phyloP scores from a whole-genome alignment of 805 yeast genomes.

The Candida railenensis region DNA sequence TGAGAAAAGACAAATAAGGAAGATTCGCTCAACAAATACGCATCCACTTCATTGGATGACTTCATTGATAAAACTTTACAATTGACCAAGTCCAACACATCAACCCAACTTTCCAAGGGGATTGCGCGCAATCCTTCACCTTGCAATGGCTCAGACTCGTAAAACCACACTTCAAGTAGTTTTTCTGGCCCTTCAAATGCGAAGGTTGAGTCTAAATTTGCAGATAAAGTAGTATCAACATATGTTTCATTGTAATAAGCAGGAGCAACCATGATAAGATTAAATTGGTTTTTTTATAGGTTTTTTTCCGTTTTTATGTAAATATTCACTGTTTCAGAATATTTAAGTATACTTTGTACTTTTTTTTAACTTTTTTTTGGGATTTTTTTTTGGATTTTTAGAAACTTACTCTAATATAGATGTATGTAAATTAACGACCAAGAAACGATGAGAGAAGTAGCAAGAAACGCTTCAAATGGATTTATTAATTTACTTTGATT shows the following conservation, averaged over 20 bases:
- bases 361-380: conserved; percentile 5
- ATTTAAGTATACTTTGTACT: neutral
- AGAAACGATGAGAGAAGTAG: conserved; percentile 49
- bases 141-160: conserved; percentile 44
- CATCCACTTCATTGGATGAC: conserved; percentile 65
- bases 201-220: conserved; percentile 77
- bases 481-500: conserved; percentile 8
- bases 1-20: conserved; percentile 87
- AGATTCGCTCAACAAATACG: conserved; percentile 85
- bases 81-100: conserved; percentile 73
- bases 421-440: conserved; percentile 17
- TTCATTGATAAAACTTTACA: conserved; percentile 87
- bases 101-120: conserved; percentile 66
- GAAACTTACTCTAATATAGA: conserved; percentile 40
- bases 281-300: conserved; percentile 1
- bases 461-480: conserved; percentile 44
- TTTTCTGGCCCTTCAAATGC: conserved; percentile 99
- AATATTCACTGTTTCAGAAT: neutral
- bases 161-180: conserved; percentile 86
- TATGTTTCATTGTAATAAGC: conserved; percentile 44
- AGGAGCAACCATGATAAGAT: conserved; percentile 38
- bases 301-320: conserved; percentile 5
- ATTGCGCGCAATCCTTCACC: conserved; percentile 59
- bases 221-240: conserved; percentile 79
- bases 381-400: conserved; percentile 15